These are phyloP conservation scores for Trichophyton equinum DNA, from an alignment of 2,329 filamentous ascomycete species.

Conservation along the genomic window DNA sequence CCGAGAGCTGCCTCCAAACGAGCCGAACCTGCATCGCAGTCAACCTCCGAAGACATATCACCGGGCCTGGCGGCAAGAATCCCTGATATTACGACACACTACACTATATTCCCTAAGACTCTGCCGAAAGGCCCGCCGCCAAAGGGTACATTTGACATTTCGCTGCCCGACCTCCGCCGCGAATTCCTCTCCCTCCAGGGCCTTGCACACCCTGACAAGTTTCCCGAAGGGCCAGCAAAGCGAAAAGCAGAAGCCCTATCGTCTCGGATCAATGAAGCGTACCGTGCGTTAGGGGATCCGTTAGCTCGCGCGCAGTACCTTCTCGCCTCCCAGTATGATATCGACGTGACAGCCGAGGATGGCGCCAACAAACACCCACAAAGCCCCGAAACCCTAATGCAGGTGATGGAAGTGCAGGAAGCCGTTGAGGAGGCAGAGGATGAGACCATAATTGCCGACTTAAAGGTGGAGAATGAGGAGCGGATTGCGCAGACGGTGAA, in stretches of 20 bases:
- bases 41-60: neutral
- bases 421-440: constrained; percentile 56
- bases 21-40: neutral
- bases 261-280: constrained; percentile 79
- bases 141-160: constrained; percentile 58
- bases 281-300: constrained; percentile 68
- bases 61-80: constrained; percentile 10
- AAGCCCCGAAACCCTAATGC: constrained; percentile 62
- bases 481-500: constrained; percentile 53
- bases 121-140: constrained; percentile 70
- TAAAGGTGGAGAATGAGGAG: constrained; percentile 55
- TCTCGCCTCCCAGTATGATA: constrained; percentile 50
- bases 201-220: constrained; percentile 39
- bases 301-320: constrained; percentile 81
- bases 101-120: constrained; percentile 75
- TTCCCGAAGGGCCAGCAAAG: constrained; percentile 35
- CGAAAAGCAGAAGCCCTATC: constrained; percentile 62
- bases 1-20: neutral
- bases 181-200: constrained; percentile 80
- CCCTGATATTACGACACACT: constrained; percentile 49
- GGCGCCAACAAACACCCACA: constrained; percentile 58
- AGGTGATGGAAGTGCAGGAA: constrained; percentile 73
- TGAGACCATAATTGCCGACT: constrained; percentile 50
- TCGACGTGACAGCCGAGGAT: constrained; percentile 63
- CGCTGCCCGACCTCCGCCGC: constrained; percentile 55